Base-by-base conservation (phyloP, 768 basidiomycete species). In the Suillus brevipes region DNA sequence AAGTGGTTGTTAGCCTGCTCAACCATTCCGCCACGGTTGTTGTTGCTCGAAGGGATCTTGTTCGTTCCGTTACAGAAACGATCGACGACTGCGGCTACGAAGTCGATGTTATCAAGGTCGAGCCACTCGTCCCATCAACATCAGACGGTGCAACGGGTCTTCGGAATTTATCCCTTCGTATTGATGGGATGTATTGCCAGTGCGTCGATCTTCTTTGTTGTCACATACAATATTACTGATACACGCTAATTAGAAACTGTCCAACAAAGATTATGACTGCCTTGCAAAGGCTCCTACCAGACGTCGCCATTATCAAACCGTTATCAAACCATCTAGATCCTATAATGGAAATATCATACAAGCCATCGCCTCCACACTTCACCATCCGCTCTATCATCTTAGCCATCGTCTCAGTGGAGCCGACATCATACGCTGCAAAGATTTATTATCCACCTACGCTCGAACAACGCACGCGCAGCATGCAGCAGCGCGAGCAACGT, bases 161-260 rank as follows among this genome's bases (percentile, higher is more conserved):
- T 16, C 80, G 89, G 45, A 80, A 78, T 0, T 70, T 91, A 20
- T 77, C 82, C n/a, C 71, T 93, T 40, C 79, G 78, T 42, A 75
- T 92, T 2, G 83, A 85, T 20, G 91, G 90, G 28, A 85, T 91
- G 81, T 85, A 84, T 68, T 90, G 84, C 78, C 70, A 70, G 87
- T 87, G 87, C 81, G 34, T 12, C 18, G 42, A 16, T 47, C 23
- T 43, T 14, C 45, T 8, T 42, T 8, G 10, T 47, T 2, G 18
- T 6, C 18, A 18, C 10, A 59, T 20, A 57, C 12, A 18, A 28
- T 53, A 23, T 6, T n/a, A 23, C 60, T 62, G 47, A 52, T 61
- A 43, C 53, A 37, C 8, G 25, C 40, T 16, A n/a, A 64, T 8
- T 37, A 89, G 87, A 12, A 76, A 85, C 49, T 92, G 90, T 68